These are phyloP conservation scores for Pseudodiploospora longispora DNA, from an alignment of 2,329 filamentous ascomycete species.

Conservation along the genomic window DNA sequence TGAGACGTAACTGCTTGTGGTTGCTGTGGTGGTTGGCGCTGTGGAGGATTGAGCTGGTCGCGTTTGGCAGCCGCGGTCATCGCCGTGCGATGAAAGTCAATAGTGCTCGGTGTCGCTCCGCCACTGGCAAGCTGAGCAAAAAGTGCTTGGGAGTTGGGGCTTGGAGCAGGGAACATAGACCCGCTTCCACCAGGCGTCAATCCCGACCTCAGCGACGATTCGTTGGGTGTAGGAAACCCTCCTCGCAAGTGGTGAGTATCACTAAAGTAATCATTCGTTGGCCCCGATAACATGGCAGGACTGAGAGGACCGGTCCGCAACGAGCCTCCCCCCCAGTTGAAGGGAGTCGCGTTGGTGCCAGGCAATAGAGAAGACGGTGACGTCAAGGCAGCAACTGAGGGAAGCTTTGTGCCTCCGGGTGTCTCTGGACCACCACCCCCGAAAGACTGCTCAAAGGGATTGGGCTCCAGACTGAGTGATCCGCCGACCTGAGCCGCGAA, in stretches of 20 bases:
- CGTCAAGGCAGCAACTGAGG: slow-evolving; percentile 82
- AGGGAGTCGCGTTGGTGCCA: slow-evolving; percentile 63
- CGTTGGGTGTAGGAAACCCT: slow-evolving; percentile 90
- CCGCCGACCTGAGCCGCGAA: slow-evolving; percentile 51
- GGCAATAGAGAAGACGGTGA: slow-evolving; percentile 78
- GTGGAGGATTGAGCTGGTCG: slow-evolving; percentile 34
- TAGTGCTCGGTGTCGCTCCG: slow-evolving; percentile 77
- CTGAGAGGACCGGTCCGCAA: slow-evolving; percentile 88
- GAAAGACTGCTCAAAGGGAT: slow-evolving; percentile 96
- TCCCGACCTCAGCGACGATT: slow-evolving; percentile 85
- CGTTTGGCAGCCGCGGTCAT: slow-evolving; percentile 66
- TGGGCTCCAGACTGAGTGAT: slow-evolving; percentile 71
- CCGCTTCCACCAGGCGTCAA: slow-evolving; percentile 90
- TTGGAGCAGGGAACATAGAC: slow-evolving; percentile 93
- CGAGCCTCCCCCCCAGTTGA: slow-evolving; percentile 75
- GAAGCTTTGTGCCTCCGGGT: slow-evolving; percentile 73
- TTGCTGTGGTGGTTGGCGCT: slow-evolving; percentile 13
- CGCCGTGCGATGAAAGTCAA: slow-evolving; percentile 93
- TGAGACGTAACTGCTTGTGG: slow-evolving; percentile 38
- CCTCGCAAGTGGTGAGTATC: slow-evolving; percentile 71
- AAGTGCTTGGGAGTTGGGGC: slow-evolving; percentile 76
- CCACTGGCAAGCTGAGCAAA: slow-evolving; percentile 73
- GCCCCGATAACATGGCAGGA: slow-evolving; percentile 93
- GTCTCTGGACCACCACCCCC: slow-evolving; percentile 62
- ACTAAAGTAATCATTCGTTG: slow-evolving; percentile 76